These are phyloP conservation scores for Angomonas desouzai DNA, from an alignment of 208 protist species.

Conservation along the genomic window DNA sequence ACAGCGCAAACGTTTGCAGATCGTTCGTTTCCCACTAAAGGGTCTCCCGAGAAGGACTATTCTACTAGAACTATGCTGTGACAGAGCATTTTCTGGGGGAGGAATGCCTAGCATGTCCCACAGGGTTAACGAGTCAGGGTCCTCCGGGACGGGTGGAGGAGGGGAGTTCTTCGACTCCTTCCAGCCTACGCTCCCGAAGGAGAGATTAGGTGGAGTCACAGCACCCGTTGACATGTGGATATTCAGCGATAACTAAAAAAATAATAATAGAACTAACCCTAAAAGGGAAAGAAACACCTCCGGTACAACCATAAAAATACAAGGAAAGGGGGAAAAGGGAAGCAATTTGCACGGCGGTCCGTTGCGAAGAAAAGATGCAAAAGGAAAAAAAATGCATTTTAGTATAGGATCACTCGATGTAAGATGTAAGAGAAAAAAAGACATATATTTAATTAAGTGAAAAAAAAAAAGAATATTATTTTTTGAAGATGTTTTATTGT, in stretches of 20 bases:
- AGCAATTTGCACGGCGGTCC: no score
- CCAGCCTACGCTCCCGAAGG: neutral
- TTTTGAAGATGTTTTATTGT: no score
- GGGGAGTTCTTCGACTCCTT: neutral
- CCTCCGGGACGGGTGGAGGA: neutral
- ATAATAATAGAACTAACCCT: conserved; percentile 16
- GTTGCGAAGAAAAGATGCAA: neutral
- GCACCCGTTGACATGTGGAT: neutral
- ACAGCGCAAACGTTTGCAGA: conserved; percentile 52
- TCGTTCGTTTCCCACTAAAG: conserved; percentile 69
- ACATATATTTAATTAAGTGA: neutral
- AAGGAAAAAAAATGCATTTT: conserved; percentile 8
- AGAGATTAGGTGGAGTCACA: neutral
- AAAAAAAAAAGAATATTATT: conserved; percentile 16
- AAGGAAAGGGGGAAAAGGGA: no score
- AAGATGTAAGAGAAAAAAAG: no score
- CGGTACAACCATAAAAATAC: no score
- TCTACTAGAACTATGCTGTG: conserved; percentile 36
- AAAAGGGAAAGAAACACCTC: conserved; percentile 8
- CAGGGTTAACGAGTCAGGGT: conserved; percentile 12
- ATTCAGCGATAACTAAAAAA: no score
- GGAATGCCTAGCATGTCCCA: conserved; percentile 58
- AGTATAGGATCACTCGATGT: no score
- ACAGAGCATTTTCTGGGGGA: conserved; percentile 27
- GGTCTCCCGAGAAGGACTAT: conserved; percentile 71